phyloP scores from a whole-genome alignment of 2,329 filamentous ascomycete genomes.

The Penicillium rolfsii region DNA sequence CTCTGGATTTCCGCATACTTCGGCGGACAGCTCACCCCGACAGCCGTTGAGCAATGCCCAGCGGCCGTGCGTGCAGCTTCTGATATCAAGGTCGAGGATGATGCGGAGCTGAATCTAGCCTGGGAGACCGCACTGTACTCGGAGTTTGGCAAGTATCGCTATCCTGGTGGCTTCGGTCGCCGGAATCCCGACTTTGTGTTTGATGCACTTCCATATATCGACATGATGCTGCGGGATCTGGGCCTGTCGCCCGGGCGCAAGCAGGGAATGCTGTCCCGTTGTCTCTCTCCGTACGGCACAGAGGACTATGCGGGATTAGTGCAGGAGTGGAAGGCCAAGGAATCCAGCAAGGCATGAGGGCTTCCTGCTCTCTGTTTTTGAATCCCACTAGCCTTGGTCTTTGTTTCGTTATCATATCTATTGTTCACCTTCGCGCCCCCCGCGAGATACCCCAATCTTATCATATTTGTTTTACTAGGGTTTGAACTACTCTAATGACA shows the following conservation, averaged over 20 bases:
- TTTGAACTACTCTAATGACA: neutral
- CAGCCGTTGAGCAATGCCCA: slow-evolving; percentile 31
- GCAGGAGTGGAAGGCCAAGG: slow-evolving; percentile 42
- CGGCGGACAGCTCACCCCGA: slow-evolving; percentile 51
- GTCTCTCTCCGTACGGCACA: slow-evolving; percentile 44
- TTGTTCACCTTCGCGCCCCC: slow-evolving; percentile 13
- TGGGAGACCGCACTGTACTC: slow-evolving; percentile 65
- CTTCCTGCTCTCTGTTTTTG: neutral
- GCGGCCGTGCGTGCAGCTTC: slow-evolving; percentile 14
- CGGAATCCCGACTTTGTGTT: slow-evolving; percentile 68
- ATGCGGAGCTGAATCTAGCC: slow-evolving; percentile 41
- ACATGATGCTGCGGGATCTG: slow-evolving; percentile 68
- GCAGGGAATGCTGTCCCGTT: slow-evolving; percentile 34
- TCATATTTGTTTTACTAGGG: too few relatives aligned
- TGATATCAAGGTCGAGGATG: slow-evolving; percentile 20
- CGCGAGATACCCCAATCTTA: slow-evolving; percentile 22
- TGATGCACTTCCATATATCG: slow-evolving; percentile 73
- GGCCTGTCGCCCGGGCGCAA: slow-evolving; percentile 56
- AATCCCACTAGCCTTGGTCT: neutral
- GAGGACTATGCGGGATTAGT: slow-evolving; percentile 49
- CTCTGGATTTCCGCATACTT: slow-evolving; percentile 71
- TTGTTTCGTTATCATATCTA: neutral
- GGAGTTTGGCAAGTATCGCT: slow-evolving; percentile 71
- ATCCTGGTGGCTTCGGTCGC: slow-evolving; percentile 62
- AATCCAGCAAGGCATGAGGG: neutral